Base-by-base conservation (phyloP, 805 yeast genomes). In the Debaryomyces maramus region DNA sequence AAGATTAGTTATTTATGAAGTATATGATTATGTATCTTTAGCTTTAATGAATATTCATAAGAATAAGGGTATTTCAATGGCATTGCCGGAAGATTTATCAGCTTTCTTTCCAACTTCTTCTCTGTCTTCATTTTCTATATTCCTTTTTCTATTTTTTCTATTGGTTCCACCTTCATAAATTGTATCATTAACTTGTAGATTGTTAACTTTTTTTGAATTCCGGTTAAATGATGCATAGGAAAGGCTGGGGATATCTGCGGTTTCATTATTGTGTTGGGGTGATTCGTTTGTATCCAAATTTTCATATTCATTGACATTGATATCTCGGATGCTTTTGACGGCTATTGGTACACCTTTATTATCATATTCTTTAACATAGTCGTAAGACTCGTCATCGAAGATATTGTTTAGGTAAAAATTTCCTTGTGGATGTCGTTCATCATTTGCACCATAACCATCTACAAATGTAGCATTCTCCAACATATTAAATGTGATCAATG, bases 41-140 rank as follows among this genome's bases (percentile, higher is more conserved):
- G n/a, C n/a, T 13, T 7, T 16, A 21, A 9, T 20, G 20, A 32
- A 19, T 5, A 28, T 14, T 32, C 39, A 68, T 23, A 72, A 55
- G 43, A 71, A 72, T 18, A 72, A 52, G 1, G 77, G 77, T 8
- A 72, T 62, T 43, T 72, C 77, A 33, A 70, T 66, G 5, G 72
- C 73, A 8, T 72, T 73, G 9, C 72, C 72, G 27, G 65, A 70
- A 1, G 66, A 61, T 30, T 38, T 22, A 18, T 39, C 32, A 6
- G 14, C 2, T 7, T 34, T 2, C 23, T 39, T 30, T 7, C 31
- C 36, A 8, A 10, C n/a, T 14, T 21, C 28, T 20, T 32, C 30
- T 13, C 21, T 20, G 8, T 5, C 14, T 27, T 14, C 17, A 5
- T 17, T 36, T 20, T 22, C 48, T 19, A 15, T 32, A 24, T 32